Base-by-base conservation (phyloP, 371 early-diverging fungal genomes). In the Lichtheimia corymbifera region DNA sequence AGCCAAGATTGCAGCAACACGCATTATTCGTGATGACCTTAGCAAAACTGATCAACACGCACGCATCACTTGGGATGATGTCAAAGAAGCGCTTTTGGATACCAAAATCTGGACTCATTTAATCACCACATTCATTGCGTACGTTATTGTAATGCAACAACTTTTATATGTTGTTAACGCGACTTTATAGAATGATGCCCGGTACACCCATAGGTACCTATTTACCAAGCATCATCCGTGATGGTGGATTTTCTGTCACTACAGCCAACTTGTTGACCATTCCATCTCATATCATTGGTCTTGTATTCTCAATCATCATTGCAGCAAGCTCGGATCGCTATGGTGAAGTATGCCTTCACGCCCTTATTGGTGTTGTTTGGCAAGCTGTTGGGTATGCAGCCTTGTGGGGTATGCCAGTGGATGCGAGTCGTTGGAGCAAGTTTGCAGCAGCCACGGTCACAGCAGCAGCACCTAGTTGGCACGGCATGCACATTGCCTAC, bases 1-100 rank as follows among this genome's bases (percentile, higher is more conserved):
- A 45, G 27, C 50, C 18, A 62, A 76, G 49, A 83, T 84, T 60
- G 83, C 83, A 12, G 75, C 82, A 12, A 83, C 84, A 3, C 73
- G 84, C 9, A 55, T 85, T 4, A 78, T 85, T 24, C 75, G 80
- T 11, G 86, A 84, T 55, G 83, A 84, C 53, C 57, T 72, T 40
- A 67, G 67, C 58, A 80, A 86, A 52, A 66, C 70, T 2, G 80
- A 70, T 3, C 77, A 77, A 52, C 35, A 77, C 20, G 22, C 50
- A 13, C 61, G n/a, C 14, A 30, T 74, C 17, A 72, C 55, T 11
- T 50, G 53, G 43, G 24, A 30, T 6, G 62, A 62, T 35, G 15
- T 62, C 27, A 55, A 56, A 22, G 12, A 17, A 15, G 62, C 56
- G 2, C 25, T 62, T 13, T 41, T 44, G 11, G 74, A 74, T 58